Conservation (phyloP, 2,329 filamentous ascomycete genomes). For the Diaporthe destruens region DNA sequence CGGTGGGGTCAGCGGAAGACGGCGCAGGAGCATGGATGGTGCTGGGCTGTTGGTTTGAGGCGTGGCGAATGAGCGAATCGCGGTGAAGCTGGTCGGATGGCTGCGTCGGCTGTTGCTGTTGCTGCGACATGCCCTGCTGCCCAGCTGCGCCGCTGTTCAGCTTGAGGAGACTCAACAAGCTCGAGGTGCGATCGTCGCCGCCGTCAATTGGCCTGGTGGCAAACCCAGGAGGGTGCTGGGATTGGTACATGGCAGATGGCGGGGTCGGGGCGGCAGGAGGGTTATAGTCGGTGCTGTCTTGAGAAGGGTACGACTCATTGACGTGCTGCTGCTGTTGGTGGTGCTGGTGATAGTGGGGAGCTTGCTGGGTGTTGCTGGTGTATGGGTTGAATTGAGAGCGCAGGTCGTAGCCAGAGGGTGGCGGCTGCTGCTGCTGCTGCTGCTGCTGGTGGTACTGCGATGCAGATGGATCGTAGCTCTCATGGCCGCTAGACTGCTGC, state of each 20-base stretch:
- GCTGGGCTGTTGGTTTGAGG: slow-evolving; percentile 47
- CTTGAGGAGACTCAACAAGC: slow-evolving; percentile 72
- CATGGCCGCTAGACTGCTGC: slow-evolving; percentile 36
- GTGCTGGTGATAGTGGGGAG: slow-evolving; percentile 45
- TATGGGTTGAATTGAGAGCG: slow-evolving; percentile 46
- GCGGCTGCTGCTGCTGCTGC: slow-evolving; percentile 42
- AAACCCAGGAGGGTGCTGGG: slow-evolving; percentile 55
- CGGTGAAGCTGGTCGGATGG: slow-evolving; percentile 46
- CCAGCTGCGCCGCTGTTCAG: slow-evolving; percentile 59
- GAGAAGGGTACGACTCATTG: slow-evolving; percentile 44
- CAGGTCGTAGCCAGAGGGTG: slow-evolving; percentile 40
- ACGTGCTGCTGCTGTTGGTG: slow-evolving; percentile 42
- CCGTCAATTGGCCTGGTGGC: slow-evolving; percentile 52
- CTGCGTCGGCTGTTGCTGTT: slow-evolving; percentile 29
- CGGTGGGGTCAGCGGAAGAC: slow-evolving; percentile 66
- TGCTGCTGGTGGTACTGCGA: slow-evolving; percentile 45
- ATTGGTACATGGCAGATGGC: slow-evolving; percentile 55
- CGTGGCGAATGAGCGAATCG: slow-evolving; percentile 47
- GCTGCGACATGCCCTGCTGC: slow-evolving; percentile 43
- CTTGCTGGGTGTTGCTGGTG: slow-evolving; percentile 42
- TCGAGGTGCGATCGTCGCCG: slow-evolving; percentile 63
- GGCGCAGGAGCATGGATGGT: slow-evolving; percentile 70
- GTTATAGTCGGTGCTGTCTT: slow-evolving; percentile 46
- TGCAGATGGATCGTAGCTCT: slow-evolving; percentile 39
- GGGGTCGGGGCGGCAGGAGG: slow-evolving; percentile 61